phyloP scores from a whole-genome alignment of 75 land plant genomes.

The Picea glauca region DNA sequence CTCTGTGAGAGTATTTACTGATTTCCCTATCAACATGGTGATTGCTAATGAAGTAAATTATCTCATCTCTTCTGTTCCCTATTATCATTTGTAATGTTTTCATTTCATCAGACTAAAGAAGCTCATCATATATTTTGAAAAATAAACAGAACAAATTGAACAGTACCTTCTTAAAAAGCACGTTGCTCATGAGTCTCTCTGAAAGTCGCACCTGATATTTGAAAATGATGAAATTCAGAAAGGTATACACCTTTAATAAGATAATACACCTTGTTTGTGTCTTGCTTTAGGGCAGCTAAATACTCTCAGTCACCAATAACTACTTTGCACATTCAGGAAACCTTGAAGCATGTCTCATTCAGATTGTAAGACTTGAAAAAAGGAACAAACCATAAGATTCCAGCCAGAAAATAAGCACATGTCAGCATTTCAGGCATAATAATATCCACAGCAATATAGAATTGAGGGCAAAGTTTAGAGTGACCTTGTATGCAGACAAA shows the following conservation, averaged over 20 bases:
- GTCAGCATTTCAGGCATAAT: conserved; percentile 3
- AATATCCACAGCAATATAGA: background rate
- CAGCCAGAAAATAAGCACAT: conserved; percentile 3
- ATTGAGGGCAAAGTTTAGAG: background rate
- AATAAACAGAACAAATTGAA: background rate
- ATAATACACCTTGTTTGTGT: background rate
- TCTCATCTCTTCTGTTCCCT: background rate
- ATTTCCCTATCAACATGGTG: background rate
- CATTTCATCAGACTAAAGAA: background rate
- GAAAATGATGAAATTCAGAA: conserved; percentile 7
- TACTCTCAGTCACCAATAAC: background rate
- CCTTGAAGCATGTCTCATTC: background rate
- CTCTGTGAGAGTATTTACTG: background rate
- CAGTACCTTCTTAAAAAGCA: conserved; percentile 90
- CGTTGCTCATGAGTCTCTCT: conserved; percentile 93
- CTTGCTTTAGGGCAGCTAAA: background rate
- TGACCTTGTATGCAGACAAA: conserved; percentile 95
- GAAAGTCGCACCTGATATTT: conserved; percentile 80
- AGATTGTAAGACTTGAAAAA: background rate
- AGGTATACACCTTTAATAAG: background rate
- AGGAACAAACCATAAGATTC: background rate
- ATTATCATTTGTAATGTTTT: background rate
- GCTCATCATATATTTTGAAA: background rate
- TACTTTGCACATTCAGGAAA: background rate
- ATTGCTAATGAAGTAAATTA: background rate